Evolutionary conservation across 2,329 filamentous ascomycete species (phyloP).

Genomic region (Claviceps spartinae): DNA sequence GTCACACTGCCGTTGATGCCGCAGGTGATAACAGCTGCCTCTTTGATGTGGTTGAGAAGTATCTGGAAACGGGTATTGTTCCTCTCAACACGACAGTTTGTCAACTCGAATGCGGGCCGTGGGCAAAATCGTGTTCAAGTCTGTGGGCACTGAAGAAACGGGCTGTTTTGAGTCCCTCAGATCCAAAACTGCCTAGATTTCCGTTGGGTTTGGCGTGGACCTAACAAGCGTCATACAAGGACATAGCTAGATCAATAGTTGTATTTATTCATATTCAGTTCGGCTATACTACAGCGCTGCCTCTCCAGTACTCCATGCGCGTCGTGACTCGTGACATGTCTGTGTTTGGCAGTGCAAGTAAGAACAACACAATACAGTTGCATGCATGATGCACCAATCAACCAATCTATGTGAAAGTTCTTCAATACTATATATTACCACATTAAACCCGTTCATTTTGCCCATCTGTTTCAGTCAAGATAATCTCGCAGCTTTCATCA

Average conservation of each 20-base stretch:
- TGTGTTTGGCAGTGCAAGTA: too few species aligned
- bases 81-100: slow-evolving; percentile 10
- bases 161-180: neutral
- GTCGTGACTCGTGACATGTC: too few species aligned
- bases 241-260: neutral
- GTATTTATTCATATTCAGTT: neutral
- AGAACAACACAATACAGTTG: too few species aligned
- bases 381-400: neutral
- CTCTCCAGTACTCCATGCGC: too few species aligned
- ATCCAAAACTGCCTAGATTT: neutral
- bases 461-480: slow-evolving; percentile 17
- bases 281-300: neutral
- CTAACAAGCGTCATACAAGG: neutral
- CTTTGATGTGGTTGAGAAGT: slow-evolving; percentile 11
- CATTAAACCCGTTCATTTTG: slow-evolving; percentile 11
- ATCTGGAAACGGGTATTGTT: slow-evolving; percentile 17
- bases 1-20: slow-evolving; percentile 13
- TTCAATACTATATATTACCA: slow-evolving; percentile 8
- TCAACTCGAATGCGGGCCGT: slow-evolving; percentile 8
- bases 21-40: slow-evolving; percentile 11
- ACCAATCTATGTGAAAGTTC: slow-evolving; percentile 3
- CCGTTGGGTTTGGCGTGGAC: neutral
- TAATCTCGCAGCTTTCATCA: slow-evolving; percentile 16
- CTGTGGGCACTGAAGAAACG: neutral
- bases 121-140: slow-evolving; percentile 5